Conservation (phyloP, 257 asterid species). For the Fraxinus americana region DNA sequence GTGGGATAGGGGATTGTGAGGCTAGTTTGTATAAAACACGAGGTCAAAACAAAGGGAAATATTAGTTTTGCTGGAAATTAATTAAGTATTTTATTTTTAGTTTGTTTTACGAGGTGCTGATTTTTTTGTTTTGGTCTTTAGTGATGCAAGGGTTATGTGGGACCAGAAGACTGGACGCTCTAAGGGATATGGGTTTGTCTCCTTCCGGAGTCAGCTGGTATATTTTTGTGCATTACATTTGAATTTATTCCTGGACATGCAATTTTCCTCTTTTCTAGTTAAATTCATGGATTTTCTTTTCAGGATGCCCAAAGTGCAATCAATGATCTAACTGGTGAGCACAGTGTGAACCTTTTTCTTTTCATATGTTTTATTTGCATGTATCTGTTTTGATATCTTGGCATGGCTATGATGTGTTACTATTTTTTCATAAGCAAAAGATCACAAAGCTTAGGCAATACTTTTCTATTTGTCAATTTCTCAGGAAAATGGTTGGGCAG, state of each 20-base stretch:
- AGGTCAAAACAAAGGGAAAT: background rate
- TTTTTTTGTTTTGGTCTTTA: conserved; percentile 33
- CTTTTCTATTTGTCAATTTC: conserved; percentile 25
- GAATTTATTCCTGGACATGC: conserved; percentile 12
- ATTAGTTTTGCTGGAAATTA: background rate
- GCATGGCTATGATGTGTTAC: background rate
- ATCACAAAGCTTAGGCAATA: conserved; percentile 2
- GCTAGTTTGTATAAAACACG: background rate
- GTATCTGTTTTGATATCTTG: background rate
- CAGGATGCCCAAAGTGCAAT: conserved; percentile 98
- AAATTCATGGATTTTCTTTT: conserved; percentile 25
- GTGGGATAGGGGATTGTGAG: background rate
- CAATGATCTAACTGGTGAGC: conserved; percentile 78
- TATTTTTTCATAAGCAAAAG: background rate
- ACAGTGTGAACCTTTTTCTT: background rate
- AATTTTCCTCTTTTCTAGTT: conserved; percentile 4
- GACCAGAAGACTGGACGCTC: conserved; percentile 96
- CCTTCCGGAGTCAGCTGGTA: conserved; percentile 93
- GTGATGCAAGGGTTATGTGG: conserved; percentile 98
- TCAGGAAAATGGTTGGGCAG: conserved; percentile 95
- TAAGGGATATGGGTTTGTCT: conserved; percentile 93
- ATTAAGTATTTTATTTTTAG: conserved; percentile 9
- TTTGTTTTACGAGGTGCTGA: conserved; percentile 20
- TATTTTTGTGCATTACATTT: conserved; percentile 12
- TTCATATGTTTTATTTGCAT: conserved; percentile 8